phyloP scores from a whole-genome alignment of 108 stramenopile species.

The Nitzschia sp. region DNA sequence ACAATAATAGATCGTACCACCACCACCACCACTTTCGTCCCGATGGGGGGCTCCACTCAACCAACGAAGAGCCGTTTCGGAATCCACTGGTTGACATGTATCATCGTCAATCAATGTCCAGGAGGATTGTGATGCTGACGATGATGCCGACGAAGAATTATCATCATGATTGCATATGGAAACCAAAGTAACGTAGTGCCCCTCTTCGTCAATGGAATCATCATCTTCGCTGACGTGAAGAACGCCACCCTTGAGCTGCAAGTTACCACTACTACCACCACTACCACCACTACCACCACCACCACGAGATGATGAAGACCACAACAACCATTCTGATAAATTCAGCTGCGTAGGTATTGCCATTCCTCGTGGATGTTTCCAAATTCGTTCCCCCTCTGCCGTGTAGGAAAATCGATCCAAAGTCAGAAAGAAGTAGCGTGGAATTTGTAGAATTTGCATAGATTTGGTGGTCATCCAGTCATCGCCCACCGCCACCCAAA shows the following conservation, averaged over 20 bases:
- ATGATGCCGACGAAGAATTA: neutral
- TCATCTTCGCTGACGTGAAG: conserved; percentile 41
- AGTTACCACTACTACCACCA: neutral
- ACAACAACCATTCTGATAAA: neutral
- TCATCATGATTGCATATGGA: neutral
- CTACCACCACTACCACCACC: neutral
- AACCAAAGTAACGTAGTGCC: conserved; percentile 38
- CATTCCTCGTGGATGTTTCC: neutral
- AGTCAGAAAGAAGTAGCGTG: conserved; percentile 30
- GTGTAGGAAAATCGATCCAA: conserved; percentile 33
- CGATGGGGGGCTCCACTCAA: conserved; percentile 23
- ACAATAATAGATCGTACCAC: neutral
- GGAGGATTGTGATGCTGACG: neutral
- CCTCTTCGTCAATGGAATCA: conserved; percentile 30
- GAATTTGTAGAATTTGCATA: conserved; percentile 23
- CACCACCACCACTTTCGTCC: neutral
- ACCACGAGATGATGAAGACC: neutral
- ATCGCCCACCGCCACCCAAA: neutral
- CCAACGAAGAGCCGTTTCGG: conserved; percentile 9
- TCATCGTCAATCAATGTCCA: conserved; percentile 50
- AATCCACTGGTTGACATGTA: neutral
- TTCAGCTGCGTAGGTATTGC: neutral
- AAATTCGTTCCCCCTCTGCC: neutral
- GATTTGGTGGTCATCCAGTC: conserved; percentile 27
- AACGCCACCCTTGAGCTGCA: conserved; percentile 33